Percentiles rank a stretch among this genome's conserved stretches.
These are phyloP conservation scores for Tulasnella sp. DNA, from an alignment of 768 basidiomycete species.

Conservation along the genomic window DNA sequence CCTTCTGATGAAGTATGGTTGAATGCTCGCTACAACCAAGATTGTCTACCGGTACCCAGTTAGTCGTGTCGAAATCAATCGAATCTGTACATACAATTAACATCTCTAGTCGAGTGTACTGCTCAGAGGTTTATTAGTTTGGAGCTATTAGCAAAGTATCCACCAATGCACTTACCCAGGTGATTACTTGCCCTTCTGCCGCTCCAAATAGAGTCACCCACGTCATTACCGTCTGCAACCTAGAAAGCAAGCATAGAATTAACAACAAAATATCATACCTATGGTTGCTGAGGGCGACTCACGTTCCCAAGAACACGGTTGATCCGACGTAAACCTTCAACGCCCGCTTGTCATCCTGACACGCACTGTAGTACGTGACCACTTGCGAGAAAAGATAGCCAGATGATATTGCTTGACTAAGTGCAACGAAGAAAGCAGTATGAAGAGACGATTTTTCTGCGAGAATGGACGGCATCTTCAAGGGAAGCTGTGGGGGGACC, in stretches of 20 bases:
- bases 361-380: not conserved
- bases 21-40: not conserved
- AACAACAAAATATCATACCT: too few species aligned
- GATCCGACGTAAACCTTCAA: not conserved
- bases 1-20: slow-evolving; percentile 3
- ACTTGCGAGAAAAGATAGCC: not conserved
- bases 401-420: not conserved
- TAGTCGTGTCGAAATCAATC: not conserved
- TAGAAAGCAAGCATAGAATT: not conserved
- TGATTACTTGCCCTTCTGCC: not conserved
- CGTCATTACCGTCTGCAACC: not conserved
- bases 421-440: not conserved
- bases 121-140: not conserved
- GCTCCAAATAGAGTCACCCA: not conserved
- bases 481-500: not conserved
- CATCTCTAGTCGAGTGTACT: not conserved
- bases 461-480: not conserved
- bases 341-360: not conserved
- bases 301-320: not conserved
- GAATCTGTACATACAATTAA: not conserved
- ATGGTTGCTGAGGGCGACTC: not conserved
- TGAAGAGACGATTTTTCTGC: not conserved
- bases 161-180: not conserved
- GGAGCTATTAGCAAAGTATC: not conserved
- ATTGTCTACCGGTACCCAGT: not conserved